A percentile compares a stretch with the other conserved stretches of the same genome.
These are phyloP conservation scores for Aspergillus nanangensis DNA, from an alignment of 495 filamentous ascomycete species.

Conservation along the genomic window DNA sequence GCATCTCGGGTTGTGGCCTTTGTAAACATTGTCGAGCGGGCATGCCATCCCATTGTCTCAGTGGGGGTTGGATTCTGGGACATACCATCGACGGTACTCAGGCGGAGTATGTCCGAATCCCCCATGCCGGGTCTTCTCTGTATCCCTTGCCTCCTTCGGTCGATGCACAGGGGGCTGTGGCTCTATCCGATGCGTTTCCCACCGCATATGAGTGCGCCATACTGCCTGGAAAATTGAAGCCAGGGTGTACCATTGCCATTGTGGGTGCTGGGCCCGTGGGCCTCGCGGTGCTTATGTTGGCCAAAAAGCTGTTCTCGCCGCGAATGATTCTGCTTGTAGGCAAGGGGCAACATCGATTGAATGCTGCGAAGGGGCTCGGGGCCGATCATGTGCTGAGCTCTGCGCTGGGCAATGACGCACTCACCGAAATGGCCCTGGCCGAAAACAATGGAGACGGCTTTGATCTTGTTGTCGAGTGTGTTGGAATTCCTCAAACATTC, in stretches of 20 bases:
- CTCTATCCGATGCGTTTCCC: background rate
- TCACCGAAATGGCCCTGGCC: background rate
- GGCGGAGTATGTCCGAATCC: background rate
- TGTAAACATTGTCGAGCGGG: background rate
- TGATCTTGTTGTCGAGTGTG: background rate
- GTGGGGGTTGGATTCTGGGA: background rate
- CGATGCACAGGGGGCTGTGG: background rate
- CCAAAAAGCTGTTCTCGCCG: background rate
- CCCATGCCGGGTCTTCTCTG: background rate
- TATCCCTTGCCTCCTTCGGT: background rate
- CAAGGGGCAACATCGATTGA: background rate
- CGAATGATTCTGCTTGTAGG: background rate
- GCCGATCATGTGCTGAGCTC: background rate
- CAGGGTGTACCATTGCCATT: background rate
- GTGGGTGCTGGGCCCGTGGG: background rate
- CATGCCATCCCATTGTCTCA: background rate
- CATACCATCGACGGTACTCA: background rate
- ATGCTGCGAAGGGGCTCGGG: background rate
- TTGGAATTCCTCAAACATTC: background rate
- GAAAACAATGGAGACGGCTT: background rate
- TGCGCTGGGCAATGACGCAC: background rate
- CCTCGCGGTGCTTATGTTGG: background rate
- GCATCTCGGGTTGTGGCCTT: background rate
- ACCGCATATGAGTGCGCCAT: background rate
- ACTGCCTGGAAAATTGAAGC: background rate